Conservation (phyloP, 805 yeast species). For the Lipomyces anomalus region DNA sequence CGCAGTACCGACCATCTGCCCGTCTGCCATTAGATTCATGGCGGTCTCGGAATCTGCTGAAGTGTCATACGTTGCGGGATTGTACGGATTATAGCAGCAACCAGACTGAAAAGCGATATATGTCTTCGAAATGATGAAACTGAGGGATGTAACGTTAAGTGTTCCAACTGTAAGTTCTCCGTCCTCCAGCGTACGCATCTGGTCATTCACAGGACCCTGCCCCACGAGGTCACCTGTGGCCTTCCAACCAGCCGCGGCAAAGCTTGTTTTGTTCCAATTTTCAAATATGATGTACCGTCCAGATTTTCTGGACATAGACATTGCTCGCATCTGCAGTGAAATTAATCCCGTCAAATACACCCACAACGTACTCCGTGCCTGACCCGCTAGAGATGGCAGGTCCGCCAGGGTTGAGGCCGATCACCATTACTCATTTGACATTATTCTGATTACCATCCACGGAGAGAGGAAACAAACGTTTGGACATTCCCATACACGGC, state of each 20-base stretch:
- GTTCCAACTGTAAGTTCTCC: conserved; percentile 3
- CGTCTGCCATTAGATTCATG: conserved; percentile 2
- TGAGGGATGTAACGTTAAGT: conserved; percentile 2
- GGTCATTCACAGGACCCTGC: conserved; percentile 4
- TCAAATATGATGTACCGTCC: conserved; percentile 1
- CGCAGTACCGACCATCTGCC: conserved; percentile 1
- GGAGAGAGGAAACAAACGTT: conserved; percentile 35
- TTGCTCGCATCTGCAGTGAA: conserved; percentile 32
- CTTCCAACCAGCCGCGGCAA: conserved; percentile 14
- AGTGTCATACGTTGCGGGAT: conserved; percentile 1
- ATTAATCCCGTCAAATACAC: conserved; percentile 39
- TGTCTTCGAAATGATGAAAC: conserved; percentile 1
- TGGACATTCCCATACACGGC: conserved; percentile 42
- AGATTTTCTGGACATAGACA: conserved; percentile 2
- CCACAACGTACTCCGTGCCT: conserved; percentile 40
- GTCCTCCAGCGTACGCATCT: not conserved
- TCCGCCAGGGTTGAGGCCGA: conserved; percentile 42
- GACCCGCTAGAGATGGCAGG: conserved; percentile 36
- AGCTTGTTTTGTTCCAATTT: conserved; percentile 25
- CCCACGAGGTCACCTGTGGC: conserved; percentile 11
- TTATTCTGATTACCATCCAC: conserved; percentile 19
- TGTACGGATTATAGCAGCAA: conserved; percentile 4
- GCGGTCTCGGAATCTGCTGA: conserved; percentile 1
- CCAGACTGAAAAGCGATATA: conserved; percentile 4
- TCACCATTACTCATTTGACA: conserved; percentile 37